Base-by-base conservation (phyloP, 495 filamentous ascomycete species). In the Trichoderma erinaceum region DNA sequence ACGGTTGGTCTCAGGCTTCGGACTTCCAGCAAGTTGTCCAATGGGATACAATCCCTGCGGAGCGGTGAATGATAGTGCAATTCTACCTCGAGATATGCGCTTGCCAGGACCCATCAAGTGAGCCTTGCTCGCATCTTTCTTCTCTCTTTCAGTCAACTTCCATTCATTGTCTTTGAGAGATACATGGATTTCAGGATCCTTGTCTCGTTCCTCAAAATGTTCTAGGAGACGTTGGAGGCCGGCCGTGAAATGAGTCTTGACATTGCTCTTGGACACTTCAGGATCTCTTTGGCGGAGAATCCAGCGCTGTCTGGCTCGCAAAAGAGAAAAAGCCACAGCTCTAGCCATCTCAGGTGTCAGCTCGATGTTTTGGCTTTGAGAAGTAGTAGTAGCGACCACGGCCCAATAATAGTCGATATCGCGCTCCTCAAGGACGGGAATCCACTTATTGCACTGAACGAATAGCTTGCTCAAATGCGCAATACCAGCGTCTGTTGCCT, bases 391-490 rank as follows among this genome's bases (percentile, higher is more conserved):
- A 32, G 56, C 23, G 25, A 61, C 56, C 23, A 61, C 56, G 10
- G 11, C 25, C 56, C 56, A 61, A 23, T 61, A 61, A 6, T 18
- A 13, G 13, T 61, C 25, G 3, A 7, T 8, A 7, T 16, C 56
- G 29, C 56, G 23, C 56, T 61, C 12, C 11, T 61, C 56, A 12
- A 61, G 1, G 27, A 61, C 25, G 11, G 56, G 56, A 12, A 61
- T 23, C 56, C 56, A 61, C 16, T 61, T 61, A 25, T 61, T 61
- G 56, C 56, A 61, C 13, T 61, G 25, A 25, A 61, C 27, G 29
- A 61, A 32, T 4, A 61, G 56, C 27, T 61, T 61, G 25, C 25
- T 61, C 25, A 61, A 3, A 32, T 61, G 56, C 0, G 56, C 25
- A 18, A 61, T 61, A 10, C 23, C 56, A 3, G 11, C 16, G 11